Percentiles rank a stretch among this genome's conserved stretches.
Conservation (phyloP, 1,284 basidiomycete species). For the Rhodofomes roseus region DNA sequence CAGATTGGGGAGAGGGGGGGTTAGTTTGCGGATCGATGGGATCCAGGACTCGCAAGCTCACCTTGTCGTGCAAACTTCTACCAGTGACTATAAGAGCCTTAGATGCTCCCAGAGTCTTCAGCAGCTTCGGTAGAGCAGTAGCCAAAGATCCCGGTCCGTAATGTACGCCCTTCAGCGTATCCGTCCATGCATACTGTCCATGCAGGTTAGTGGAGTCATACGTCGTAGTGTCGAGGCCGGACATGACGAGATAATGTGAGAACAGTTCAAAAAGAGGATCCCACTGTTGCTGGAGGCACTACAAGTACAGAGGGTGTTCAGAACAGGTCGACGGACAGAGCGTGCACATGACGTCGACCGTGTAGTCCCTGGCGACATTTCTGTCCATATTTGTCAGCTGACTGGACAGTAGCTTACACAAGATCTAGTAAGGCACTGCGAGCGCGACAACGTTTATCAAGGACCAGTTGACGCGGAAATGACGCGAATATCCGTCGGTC, state of each 20-base stretch:
- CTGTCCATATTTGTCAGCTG: not conserved
- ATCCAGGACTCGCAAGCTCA: constrained; percentile 17
- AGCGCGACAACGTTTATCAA: not conserved
- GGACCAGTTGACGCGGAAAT: too few species aligned
- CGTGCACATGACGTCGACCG: not conserved
- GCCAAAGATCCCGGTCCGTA: constrained; percentile 64
- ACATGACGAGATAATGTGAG: too few species aligned
- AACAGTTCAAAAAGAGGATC: too few species aligned
- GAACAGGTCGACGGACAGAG: not conserved
- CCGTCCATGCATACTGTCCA: constrained; percentile 61
- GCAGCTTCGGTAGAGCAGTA: constrained; percentile 59
- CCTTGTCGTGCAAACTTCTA: constrained; percentile 63
- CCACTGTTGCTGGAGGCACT: too few species aligned
- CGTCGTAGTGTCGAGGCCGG: constrained; percentile 13
- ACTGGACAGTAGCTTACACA: not conserved
- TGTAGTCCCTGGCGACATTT: not conserved
- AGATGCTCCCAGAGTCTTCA: constrained; percentile 48
- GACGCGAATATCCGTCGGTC: too few species aligned
- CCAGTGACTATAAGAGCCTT: constrained; percentile 73
- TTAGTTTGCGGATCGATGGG: not conserved
- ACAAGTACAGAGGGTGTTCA: not conserved
- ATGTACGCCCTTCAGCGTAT: constrained; percentile 59
- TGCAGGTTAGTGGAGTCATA: constrained; percentile 20
- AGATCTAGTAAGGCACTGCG: not conserved
- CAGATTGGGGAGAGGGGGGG: not conserved